Conservation (phyloP, 2,329 filamentous ascomycete species). For the Clarireedia homoeocarpa region DNA sequence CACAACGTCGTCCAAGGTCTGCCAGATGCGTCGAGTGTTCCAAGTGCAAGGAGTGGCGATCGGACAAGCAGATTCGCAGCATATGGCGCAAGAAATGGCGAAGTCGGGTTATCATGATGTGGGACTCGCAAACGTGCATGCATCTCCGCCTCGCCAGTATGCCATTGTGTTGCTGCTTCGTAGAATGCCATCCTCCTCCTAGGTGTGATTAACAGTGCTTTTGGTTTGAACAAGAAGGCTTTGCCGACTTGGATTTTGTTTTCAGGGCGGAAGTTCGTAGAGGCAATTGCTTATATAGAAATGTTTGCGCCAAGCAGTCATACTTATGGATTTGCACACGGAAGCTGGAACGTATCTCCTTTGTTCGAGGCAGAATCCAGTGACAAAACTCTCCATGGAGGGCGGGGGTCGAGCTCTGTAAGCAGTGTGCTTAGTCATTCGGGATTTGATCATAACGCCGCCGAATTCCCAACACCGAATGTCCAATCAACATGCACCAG, state of each 20-base stretch:
- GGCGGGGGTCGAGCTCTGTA: neutral
- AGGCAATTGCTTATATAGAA: neutral
- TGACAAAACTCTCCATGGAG: neutral
- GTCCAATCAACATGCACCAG: too few relatives aligned
- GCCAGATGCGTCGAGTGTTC: constrained; percentile 55
- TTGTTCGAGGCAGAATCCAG: neutral
- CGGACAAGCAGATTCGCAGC: constrained; percentile 51
- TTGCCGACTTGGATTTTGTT: neutral
- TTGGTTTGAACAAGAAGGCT: neutral
- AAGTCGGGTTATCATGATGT: constrained; percentile 55
- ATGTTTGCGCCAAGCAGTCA: neutral
- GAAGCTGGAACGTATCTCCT: neutral
- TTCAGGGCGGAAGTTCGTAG: neutral
- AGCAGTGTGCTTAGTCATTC: neutral
- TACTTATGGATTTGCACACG: neutral
- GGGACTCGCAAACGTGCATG: constrained; percentile 54
- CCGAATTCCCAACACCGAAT: too few relatives aligned
- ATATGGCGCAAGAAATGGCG: constrained; percentile 50
- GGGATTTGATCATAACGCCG: neutral
- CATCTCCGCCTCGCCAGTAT: constrained; percentile 58
- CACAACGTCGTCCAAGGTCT: constrained; percentile 70
- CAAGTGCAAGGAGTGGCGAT: constrained; percentile 63
- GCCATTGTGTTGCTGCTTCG: constrained; percentile 24
- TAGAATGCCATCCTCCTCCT: constrained; percentile 1
- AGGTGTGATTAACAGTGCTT: neutral